Evolutionary conservation across 768 basidiomycete species (phyloP).

Genomic region (Boletus reticulatus): DNA sequence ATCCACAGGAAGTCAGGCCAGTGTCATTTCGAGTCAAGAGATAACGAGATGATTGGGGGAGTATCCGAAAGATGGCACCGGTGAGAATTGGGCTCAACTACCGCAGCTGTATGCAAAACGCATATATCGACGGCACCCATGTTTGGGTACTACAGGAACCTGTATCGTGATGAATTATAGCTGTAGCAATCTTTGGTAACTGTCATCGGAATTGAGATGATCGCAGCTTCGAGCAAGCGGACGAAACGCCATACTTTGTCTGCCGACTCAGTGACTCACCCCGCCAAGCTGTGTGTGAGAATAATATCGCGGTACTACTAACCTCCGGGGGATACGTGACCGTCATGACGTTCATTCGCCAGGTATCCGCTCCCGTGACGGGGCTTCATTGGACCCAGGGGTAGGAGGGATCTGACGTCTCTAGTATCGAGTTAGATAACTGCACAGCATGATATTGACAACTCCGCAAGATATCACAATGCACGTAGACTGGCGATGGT

Average conservation of each 20-base stretch:
- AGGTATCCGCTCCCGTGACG: background rate
- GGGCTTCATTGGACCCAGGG: background rate
- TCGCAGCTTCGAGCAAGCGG: conserved; percentile 15
- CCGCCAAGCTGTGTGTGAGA: conserved; percentile 32
- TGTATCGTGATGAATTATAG: conserved; percentile 7
- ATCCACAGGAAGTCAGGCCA: conserved; percentile 22
- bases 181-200: conserved; percentile 18
- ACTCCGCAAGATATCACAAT: background rate
- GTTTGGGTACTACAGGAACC: conserved; percentile 14
- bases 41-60: conserved; percentile 17
- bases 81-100: conserved; percentile 8
- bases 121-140: conserved; percentile 9
- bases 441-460: conserved; percentile 12
- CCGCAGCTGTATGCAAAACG: conserved; percentile 18
- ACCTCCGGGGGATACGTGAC: conserved; percentile 10
- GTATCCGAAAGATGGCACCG: conserved; percentile 4
- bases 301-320: conserved; percentile 6
- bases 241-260: conserved; percentile 27
- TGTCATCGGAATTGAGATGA: conserved; percentile 18
- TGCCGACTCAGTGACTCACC: conserved; percentile 26
- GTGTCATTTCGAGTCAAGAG: conserved; percentile 25
- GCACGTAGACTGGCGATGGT: background rate
- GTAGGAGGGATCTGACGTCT: background rate
- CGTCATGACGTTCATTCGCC: background rate
- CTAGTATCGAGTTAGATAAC: background rate